Evolutionary conservation across 805 yeast species (phyloP).

Genomic region (Starmera dryadoides): DNA sequence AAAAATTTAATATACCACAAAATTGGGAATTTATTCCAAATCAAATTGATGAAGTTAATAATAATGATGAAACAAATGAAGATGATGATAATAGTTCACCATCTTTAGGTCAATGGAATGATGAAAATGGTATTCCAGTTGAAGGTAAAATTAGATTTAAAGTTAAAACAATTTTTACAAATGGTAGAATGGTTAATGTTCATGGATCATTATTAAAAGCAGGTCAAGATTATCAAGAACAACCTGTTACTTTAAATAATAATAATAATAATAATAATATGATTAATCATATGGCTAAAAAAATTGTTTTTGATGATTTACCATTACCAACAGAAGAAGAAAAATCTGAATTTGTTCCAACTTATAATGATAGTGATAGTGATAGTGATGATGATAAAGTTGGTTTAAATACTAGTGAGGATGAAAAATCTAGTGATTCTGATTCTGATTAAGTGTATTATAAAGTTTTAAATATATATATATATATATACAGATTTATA

Average conservation of each 20-base stretch:
- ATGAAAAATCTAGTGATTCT: conserved; percentile 18
- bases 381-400: conserved; percentile 14
- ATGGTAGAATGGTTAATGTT: conserved; percentile 77
- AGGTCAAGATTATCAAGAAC: conserved; percentile 40
- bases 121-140: conserved; percentile 61
- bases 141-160: conserved; percentile 80
- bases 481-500: not conserved
- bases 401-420: conserved; percentile 19
- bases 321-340: conserved; percentile 7
- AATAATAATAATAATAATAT: too few relatives aligned
- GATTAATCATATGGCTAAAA: too few relatives aligned
- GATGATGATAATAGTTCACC: conserved; percentile 21
- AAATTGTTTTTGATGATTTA: conserved; percentile 42
- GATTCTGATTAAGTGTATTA: conserved; percentile 4
- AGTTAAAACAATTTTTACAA: conserved; percentile 61
- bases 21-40: conserved; percentile 81
- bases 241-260: conserved; percentile 37
- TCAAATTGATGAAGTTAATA: conserved; percentile 52
- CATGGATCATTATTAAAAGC: conserved; percentile 66
- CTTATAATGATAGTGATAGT: conserved; percentile 7
- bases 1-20: conserved; percentile 76
- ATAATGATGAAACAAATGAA: conserved; percentile 16
- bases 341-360: conserved; percentile 11
- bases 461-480: not conserved
- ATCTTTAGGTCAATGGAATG: conserved; percentile 85